Base-by-base conservation (phyloP, 176 grass and related monocot species). In the Melocanna baccifera region DNA sequence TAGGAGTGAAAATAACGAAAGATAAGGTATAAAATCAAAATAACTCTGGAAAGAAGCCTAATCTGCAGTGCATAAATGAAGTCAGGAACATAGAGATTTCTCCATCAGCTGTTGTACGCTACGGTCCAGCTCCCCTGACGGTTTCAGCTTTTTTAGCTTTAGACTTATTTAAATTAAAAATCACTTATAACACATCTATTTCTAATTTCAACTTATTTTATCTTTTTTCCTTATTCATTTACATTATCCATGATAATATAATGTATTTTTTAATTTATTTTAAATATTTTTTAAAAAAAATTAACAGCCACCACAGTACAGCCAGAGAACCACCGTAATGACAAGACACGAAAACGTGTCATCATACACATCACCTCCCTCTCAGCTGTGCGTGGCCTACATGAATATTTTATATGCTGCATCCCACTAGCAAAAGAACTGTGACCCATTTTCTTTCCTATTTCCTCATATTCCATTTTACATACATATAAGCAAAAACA, bases 381-480 rank as follows among this genome's bases (percentile, higher is more conserved):
- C 45, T 51, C 46, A 4, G 34, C 34, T 36, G 34, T 36, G 34
- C 34, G 4, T 36, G 34, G 34, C 34, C 34, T 4, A 36, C 34
- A 36, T 36, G 34, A 36, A 36, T 36, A 36, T 36, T 36, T 8
- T 4, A 59, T 12, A 82, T 11, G 56, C 66, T 2, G 18, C 75
- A 75, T 75, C 61, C 53, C 61, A 82, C 69, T 58, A 41, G 48
- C 75, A 69, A 83, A 91, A 68, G 59, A 90, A 69, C 46, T 53
- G 18, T 79, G 81, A 84, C 75, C 52, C 86, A 85, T 88, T 88
- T 85, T 82, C 90, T 91, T 91, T 91, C 73, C 86, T 91, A 82
- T 91, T 86, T 86, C 82, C 71, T 82, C 90, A 81, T 67, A 71
- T 91, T 91, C 90, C 90, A 91, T 88, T 91, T 91, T 91, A 91